Evolutionary conservation across 805 yeast species (phyloP).

Genomic region (Yarrowia divulgata): DNA sequence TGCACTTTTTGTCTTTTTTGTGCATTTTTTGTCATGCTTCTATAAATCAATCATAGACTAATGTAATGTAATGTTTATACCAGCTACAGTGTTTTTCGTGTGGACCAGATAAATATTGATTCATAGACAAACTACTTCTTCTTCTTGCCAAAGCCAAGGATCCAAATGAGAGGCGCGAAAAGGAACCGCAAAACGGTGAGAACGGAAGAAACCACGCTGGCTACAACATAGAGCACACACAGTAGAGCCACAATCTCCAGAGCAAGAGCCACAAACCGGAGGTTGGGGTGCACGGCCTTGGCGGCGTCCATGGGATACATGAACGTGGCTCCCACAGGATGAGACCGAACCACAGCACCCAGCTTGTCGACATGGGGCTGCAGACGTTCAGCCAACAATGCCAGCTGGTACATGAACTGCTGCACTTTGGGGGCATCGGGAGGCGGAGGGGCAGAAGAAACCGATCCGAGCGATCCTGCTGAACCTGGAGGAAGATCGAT

Average conservation of each 20-base stretch:
- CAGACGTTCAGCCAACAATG: background rate
- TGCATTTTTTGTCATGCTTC: background rate
- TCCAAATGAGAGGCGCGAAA: conserved; percentile 28
- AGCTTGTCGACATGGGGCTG: conserved; percentile 4
- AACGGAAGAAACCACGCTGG: conserved; percentile 4
- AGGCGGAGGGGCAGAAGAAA: conserved; percentile 4
- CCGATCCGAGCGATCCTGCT: background rate
- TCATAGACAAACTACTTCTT: background rate
- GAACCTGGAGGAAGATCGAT: background rate
- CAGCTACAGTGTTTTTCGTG: no score
- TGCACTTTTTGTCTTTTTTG: no score
- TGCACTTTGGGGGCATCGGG: conserved; percentile 9
- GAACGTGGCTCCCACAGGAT: conserved; percentile 16
- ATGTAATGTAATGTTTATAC: background rate
- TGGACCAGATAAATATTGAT: no score
- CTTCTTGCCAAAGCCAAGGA: conserved; percentile 26
- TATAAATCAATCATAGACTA: conserved; percentile 1
- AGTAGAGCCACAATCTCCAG: conserved; percentile 11
- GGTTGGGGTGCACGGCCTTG: conserved; percentile 5
- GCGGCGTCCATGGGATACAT: conserved; percentile 33
- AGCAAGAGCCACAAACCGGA: conserved; percentile 5
- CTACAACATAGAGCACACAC: conserved; percentile 24
- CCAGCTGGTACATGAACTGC: conserved; percentile 16
- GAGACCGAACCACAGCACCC: conserved; percentile 6
- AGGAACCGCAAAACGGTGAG: conserved; percentile 15